These are phyloP conservation scores for Ustilago xerochloae DNA, from an alignment of 1,284 basidiomycete genomes.

Conservation along the genomic window DNA sequence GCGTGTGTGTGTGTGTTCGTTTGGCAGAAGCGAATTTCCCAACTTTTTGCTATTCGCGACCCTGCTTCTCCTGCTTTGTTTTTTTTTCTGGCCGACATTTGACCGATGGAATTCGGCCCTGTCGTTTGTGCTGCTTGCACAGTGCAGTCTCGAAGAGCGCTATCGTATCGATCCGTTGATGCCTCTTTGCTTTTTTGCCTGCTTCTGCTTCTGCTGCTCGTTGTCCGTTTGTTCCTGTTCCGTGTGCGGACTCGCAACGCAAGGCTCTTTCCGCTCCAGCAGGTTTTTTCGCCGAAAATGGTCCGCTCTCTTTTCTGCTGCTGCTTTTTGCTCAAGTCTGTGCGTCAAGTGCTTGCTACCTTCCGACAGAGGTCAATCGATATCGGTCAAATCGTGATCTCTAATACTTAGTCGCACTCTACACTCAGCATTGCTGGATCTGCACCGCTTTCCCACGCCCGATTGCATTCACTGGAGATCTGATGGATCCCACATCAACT, in stretches of 20 bases:
- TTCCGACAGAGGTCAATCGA: slow-evolving; percentile 10
- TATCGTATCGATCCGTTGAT: slow-evolving; percentile 34
- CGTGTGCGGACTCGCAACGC: slow-evolving; percentile 10
- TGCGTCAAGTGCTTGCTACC: neutral
- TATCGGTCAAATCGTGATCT: slow-evolving; percentile 6
- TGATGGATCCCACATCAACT: too few species aligned
- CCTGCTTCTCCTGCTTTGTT: neutral
- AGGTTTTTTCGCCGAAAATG: slow-evolving; percentile 13
- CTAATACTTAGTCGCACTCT: too few species aligned
- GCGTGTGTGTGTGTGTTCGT: neutral
- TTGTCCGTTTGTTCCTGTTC: slow-evolving; percentile 7
- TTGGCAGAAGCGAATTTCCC: slow-evolving; percentile 12
- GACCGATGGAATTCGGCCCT: slow-evolving; percentile 32
- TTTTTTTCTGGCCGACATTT: slow-evolving; percentile 25
- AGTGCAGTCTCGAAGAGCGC: too few species aligned
- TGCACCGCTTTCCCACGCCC: too few species aligned
- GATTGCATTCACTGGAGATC: too few species aligned
- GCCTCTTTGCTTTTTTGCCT: neutral
- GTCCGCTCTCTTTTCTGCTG: slow-evolving; percentile 9
- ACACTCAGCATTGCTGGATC: too few species aligned
- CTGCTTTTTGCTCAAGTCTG: neutral
- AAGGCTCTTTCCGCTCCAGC: neutral
- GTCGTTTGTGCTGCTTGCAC: neutral
- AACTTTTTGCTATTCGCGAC: slow-evolving; percentile 30
- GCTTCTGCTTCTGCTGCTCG: slow-evolving; percentile 8